Percentiles rank a stretch among this genome's conserved stretches.
Evolutionary conservation across 345 rosid genomes (phyloP).

Genomic region (Murraya paniculata): DNA sequence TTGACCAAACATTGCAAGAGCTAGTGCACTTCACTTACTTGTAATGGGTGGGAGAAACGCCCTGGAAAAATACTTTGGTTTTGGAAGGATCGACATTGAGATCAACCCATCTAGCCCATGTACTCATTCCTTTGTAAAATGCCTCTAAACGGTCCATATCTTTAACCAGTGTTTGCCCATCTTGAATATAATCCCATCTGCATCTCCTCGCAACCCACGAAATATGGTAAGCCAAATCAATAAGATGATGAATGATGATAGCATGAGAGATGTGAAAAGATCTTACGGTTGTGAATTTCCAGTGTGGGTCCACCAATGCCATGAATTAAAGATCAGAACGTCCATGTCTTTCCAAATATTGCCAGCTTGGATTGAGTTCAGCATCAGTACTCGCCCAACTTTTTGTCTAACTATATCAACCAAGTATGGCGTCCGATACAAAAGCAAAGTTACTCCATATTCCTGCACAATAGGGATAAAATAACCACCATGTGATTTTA

Average conservation of each 20-base stretch:
- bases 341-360: slow-evolving; percentile 83
- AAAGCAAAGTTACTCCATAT: slow-evolving; percentile 56
- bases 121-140: slow-evolving; percentile 60
- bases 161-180: slow-evolving; percentile 40
- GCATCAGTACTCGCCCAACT: slow-evolving; percentile 60
- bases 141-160: slow-evolving; percentile 86
- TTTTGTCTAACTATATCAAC: slow-evolving; percentile 67
- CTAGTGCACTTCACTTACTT: slow-evolving; percentile 40
- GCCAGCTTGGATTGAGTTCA: slow-evolving; percentile 61
- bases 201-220: not conserved
- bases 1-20: not conserved
- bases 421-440: slow-evolving; percentile 78
- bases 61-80: slow-evolving; percentile 89
- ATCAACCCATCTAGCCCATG: slow-evolving; percentile 90
- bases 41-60: slow-evolving; percentile 92
- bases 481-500: not conserved
- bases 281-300: slow-evolving; percentile 64
- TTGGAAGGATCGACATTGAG: slow-evolving; percentile 52
- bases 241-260: not conserved
- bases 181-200: slow-evolving; percentile 85
- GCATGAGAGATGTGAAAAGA: not conserved
- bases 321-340: slow-evolving; percentile 76
- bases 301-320: slow-evolving; percentile 97
- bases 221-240: not conserved
- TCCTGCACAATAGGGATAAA: slow-evolving; percentile 40